phyloP scores from a whole-genome alignment of 192 early-diverging fungal species.

The Ambispora gerdemannii region DNA sequence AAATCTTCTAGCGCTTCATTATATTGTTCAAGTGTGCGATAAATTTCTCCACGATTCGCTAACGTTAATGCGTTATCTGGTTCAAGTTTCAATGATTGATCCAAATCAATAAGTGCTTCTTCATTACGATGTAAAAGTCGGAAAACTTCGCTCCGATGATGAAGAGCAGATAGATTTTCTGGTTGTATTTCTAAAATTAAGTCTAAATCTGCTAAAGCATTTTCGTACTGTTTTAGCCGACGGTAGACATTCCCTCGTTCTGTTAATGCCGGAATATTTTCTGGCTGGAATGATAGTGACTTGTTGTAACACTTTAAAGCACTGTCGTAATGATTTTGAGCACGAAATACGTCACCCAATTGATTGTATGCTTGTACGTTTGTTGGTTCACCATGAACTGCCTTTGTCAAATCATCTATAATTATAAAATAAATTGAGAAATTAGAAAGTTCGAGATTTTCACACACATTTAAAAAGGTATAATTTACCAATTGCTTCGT shows the following conservation, averaged over 20 bases:
- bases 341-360: neutral
- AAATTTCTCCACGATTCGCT: neutral
- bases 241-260: neutral
- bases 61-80: neutral
- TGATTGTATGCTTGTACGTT: neutral
- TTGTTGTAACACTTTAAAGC: neutral
- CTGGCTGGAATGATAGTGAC: neutral
- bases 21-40: neutral
- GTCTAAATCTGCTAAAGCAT: neutral
- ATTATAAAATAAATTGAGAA: neutral
- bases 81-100: neutral
- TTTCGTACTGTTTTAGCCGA: neutral
- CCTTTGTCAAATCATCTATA: neutral
- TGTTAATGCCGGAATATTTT: neutral
- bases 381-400: neutral
- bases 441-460: neutral
- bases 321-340: neutral
- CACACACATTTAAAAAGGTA: neutral
- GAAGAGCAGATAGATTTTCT: neutral
- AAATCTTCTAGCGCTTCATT: conserved; percentile 2
- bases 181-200: neutral
- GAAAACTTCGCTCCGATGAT: neutral
- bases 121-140: neutral
- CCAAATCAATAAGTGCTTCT: conserved; percentile 3
- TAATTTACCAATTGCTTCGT: neutral